Conservation (phyloP, 2,329 filamentous ascomycete species). For the Alternaria metachromatica region DNA sequence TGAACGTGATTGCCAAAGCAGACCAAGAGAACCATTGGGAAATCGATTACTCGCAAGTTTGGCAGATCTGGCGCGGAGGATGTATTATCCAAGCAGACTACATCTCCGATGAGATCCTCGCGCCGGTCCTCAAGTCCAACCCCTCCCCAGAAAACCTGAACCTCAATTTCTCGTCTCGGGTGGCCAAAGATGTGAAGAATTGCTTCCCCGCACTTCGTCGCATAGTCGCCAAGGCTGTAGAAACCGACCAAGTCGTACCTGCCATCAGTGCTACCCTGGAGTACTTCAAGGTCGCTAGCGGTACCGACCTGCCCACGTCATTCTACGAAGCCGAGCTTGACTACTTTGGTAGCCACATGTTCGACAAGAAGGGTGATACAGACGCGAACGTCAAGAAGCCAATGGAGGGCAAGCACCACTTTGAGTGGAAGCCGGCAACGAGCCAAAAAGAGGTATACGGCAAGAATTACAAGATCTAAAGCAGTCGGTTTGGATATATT, state of each 20-base stretch:
- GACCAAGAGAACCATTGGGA: slow-evolving; percentile 66
- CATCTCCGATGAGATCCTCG: slow-evolving; percentile 65
- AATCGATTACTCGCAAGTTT: slow-evolving; percentile 59
- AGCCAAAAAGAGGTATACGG: slow-evolving; percentile 31
- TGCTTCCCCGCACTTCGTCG: slow-evolving; percentile 61
- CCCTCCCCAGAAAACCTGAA: slow-evolving; percentile 54
- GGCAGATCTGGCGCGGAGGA: slow-evolving; percentile 71
- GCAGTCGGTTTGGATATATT: neutral
- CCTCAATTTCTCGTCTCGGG: slow-evolving; percentile 49
- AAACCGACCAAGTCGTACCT: slow-evolving; percentile 66
- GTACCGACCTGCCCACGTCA: slow-evolving; percentile 67
- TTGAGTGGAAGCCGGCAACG: slow-evolving; percentile 64
- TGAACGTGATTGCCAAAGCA: slow-evolving; percentile 67
- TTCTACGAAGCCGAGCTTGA: slow-evolving; percentile 76
- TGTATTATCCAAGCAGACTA: slow-evolving; percentile 75
- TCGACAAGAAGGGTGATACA: slow-evolving; percentile 63
- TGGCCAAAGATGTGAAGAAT: slow-evolving; percentile 62
- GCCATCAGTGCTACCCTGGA: slow-evolving; percentile 68
- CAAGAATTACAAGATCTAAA: slow-evolving; percentile 17
- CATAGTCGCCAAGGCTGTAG: slow-evolving; percentile 61
- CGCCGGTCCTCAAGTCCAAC: slow-evolving; percentile 50
- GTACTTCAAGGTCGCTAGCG: slow-evolving; percentile 69
- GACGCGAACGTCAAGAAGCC: slow-evolving; percentile 56
- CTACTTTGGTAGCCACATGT: slow-evolving; percentile 73
- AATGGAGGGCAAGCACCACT: slow-evolving; percentile 66